Evolutionary conservation across 1,284 basidiomycete genomes (phyloP), one percentile per base, ranked within the genome.

Genomic region (Microbotryum intermedium): DNA sequence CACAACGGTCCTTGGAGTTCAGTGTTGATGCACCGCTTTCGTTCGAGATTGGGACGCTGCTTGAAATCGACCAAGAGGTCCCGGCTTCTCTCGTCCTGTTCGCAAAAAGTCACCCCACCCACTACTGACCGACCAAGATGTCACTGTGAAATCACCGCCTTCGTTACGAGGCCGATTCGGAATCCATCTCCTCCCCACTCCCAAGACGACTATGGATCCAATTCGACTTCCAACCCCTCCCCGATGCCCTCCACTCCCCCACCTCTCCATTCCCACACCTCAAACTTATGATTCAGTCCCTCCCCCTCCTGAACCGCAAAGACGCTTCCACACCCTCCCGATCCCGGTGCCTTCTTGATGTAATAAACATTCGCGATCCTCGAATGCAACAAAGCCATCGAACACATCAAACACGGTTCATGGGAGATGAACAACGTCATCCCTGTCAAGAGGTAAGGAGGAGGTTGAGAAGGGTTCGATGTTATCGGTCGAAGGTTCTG

Each of bases 351-450:
- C 8, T 23, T 47, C 50, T 55, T 60, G 42, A 71, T 46, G 46
- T 62, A 71, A 43, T 60, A 67, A 39, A 72, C 51, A 4, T 60
- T 43, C 0, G 85, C 87, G 55, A 94, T 89, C 23, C 93, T 82
- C 2, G 88, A 90, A 75, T 97, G 93, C 9, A 93, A 76, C 21
- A 97, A 76, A 2, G 90, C 89, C 93, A 97, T 97, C 66, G 84
- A 83, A 73, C 93, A 97, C 87, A 95, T 90, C 59, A 95, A 81
- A 70, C 93, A 97, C 3, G 93, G 92, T 70, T 97, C 92, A 74
- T 97, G 92, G 3, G 89, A 89, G 53, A 84, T 82, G 77, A 95
- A 95, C 25, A 95, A 77, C 2, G 84, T 83, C 28, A 85, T 80
- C 0, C 83, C 83, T 0, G 90, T 95, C 44, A 95, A 79, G 34